phyloP scores from a whole-genome alignment of 257 asterid species.

The Salvia miltiorrhiza region DNA sequence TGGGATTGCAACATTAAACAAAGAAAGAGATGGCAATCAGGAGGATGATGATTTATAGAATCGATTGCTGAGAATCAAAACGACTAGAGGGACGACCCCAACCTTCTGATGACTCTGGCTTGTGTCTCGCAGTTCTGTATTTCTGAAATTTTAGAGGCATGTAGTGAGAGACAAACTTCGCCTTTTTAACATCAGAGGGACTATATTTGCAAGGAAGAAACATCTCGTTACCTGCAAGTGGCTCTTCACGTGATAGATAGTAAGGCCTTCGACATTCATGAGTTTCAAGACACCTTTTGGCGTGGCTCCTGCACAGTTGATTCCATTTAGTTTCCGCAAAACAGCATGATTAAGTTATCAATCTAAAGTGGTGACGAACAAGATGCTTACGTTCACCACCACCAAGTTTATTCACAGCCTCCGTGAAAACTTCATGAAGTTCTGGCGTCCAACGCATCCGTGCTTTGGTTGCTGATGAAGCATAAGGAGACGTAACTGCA shows the following conservation, averaged over 20 bases:
- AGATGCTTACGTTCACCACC: constrained; percentile 72
- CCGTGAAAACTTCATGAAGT: constrained; percentile 76
- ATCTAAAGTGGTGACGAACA: constrained; percentile 8
- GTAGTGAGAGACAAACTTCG: constrained; percentile 13
- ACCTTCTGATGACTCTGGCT: constrained; percentile 79
- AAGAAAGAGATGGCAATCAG: too few relatives aligned
- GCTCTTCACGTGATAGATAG: constrained; percentile 86
- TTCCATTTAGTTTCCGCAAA: constrained; percentile 1
- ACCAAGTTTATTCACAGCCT: constrained; percentile 78
- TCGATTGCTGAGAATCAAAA: not conserved
- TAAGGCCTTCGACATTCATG: constrained; percentile 75
- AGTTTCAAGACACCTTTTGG: constrained; percentile 84
- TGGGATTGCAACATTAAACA: too few relatives aligned
- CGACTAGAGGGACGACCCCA: not conserved
- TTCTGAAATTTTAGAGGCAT: constrained; percentile 48
- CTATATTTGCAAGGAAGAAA: not conserved
- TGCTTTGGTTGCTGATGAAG: constrained; percentile 50
- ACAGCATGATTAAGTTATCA: not conserved
- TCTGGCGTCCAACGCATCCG: constrained; percentile 98
- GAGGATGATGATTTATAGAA: too few relatives aligned
- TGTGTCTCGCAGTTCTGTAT: constrained; percentile 78
- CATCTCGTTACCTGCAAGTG: constrained; percentile 63
- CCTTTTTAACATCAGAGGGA: constrained; percentile 2
- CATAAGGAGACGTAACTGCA: constrained; percentile 42
- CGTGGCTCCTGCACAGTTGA: constrained; percentile 50